Conservation (phyloP, 306 rosid species). For the Prunus fruticosa region DNA sequence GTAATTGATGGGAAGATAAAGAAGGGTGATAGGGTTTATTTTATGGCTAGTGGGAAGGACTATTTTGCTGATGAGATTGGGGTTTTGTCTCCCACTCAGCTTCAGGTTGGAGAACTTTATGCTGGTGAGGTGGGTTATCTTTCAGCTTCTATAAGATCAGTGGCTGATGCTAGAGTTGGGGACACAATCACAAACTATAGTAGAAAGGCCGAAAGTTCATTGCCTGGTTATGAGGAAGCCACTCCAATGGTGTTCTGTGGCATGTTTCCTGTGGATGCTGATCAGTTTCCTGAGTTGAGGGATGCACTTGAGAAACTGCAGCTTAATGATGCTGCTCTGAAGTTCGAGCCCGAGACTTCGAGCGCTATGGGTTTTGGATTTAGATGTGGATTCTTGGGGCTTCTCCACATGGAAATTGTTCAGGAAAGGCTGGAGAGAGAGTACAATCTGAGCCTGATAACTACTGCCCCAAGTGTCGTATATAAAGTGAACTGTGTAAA, state of each 20-base stretch:
- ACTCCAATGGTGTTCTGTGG: constrained; percentile 98
- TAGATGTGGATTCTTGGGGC: constrained; percentile 94
- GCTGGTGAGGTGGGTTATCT: constrained; percentile 97
- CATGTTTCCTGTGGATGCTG: constrained; percentile 96
- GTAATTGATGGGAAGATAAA: constrained; percentile 83
- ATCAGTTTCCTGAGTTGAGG: constrained; percentile 92
- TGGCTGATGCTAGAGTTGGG: constrained; percentile 97
- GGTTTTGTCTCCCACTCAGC: constrained; percentile 85
- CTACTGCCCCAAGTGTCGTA: constrained; percentile 88
- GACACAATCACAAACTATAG: constrained; percentile 71
- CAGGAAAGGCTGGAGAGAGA: constrained; percentile 87
- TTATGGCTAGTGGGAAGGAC: constrained; percentile 93
- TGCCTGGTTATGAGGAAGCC: constrained; percentile 92
- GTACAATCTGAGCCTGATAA: constrained; percentile 73
- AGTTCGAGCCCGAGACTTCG: constrained; percentile 96
- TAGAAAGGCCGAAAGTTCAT: constrained; percentile 65
- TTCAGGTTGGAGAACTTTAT: constrained; percentile 64
- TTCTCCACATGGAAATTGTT: constrained; percentile 97
- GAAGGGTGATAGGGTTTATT: constrained; percentile 86
- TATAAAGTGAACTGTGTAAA: constrained; percentile 62
- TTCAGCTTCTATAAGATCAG: constrained; percentile 93
- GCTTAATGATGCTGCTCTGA: constrained; percentile 93
- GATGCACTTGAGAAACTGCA: constrained; percentile 98
- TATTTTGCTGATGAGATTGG: constrained; percentile 93
- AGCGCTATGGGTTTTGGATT: constrained; percentile 99